A percentile compares a stretch with the other conserved stretches of the same genome.
These are phyloP conservation scores for Fomitopsis pinicola DNA, from an alignment of 1,284 basidiomycete species.

Conservation along the genomic window DNA sequence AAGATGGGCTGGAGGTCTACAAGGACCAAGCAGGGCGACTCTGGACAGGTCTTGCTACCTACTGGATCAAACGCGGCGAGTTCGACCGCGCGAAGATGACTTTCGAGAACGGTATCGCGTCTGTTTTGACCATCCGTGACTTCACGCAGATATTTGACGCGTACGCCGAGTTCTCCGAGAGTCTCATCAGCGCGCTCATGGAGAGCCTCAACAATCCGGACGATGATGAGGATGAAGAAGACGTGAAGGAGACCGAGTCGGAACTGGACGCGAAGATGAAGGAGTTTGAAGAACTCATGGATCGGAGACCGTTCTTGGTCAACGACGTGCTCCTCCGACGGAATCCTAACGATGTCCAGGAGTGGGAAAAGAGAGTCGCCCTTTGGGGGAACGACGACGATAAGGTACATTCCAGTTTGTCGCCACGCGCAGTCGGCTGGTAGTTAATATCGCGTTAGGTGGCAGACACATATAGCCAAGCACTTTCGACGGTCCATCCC, in stretches of 20 bases:
- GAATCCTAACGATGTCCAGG: slow-evolving; percentile 97
- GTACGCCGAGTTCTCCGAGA: slow-evolving; percentile 93
- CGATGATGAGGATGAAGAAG: slow-evolving; percentile 74
- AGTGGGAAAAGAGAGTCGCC: slow-evolving; percentile 99
- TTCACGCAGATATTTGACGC: slow-evolving; percentile 99
- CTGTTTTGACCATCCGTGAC: slow-evolving; percentile 91
- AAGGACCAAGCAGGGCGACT: slow-evolving; percentile 95
- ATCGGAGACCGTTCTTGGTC: slow-evolving; percentile 91
- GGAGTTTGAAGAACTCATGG: slow-evolving; percentile 93
- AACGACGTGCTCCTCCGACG: slow-evolving; percentile 93
- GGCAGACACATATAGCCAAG: slow-evolving; percentile 88
- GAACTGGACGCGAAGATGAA: slow-evolving; percentile 91
- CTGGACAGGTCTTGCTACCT: slow-evolving; percentile 96
- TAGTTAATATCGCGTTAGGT: slow-evolving; percentile 44
- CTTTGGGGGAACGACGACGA: slow-evolving; percentile 92
- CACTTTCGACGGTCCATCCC: slow-evolving; percentile 86
- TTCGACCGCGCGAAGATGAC: slow-evolving; percentile 86
- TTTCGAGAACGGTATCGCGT: slow-evolving; percentile 85
- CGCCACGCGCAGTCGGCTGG: neutral
- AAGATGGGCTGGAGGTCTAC: slow-evolving; percentile 85
- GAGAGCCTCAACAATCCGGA: slow-evolving; percentile 67
- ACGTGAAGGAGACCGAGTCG: slow-evolving; percentile 75
- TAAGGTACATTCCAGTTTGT: slow-evolving; percentile 48
- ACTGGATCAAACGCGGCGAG: slow-evolving; percentile 97
- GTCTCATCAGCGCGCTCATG: slow-evolving; percentile 91